Evolutionary conservation across 164 flowering plant species (phyloP).

Genomic region (Macadamia tetraphylla): DNA sequence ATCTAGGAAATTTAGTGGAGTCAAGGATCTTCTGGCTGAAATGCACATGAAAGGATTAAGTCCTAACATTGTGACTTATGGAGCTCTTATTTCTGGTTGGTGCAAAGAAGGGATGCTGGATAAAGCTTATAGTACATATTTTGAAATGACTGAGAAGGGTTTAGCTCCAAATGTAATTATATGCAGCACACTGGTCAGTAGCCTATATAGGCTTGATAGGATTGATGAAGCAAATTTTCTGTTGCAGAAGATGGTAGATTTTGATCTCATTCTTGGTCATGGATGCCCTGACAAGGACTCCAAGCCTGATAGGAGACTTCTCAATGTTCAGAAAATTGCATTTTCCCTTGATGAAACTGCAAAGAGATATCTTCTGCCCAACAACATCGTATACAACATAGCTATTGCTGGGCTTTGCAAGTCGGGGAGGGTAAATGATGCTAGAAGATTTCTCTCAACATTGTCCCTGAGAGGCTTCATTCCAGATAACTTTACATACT

Average conservation of each 20-base stretch:
- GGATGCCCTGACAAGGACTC: slow-evolving; percentile 15
- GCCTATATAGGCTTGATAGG: slow-evolving; percentile 54
- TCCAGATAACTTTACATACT: slow-evolving; percentile 76
- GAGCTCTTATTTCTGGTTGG: slow-evolving; percentile 76
- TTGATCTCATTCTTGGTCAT: slow-evolving; percentile 21
- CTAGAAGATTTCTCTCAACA: slow-evolving; percentile 35
- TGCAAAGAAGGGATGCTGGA: slow-evolving; percentile 55
- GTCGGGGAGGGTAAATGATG: slow-evolving; percentile 53
- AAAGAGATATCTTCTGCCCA: slow-evolving; percentile 30
- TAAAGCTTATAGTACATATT: slow-evolving; percentile 48
- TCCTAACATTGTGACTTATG: slow-evolving; percentile 62
- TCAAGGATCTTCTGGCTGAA: slow-evolving; percentile 48
- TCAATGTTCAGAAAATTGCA: slow-evolving; percentile 30
- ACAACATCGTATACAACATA: slow-evolving; percentile 55
- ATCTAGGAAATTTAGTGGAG: slow-evolving; percentile 27
- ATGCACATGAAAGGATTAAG: slow-evolving; percentile 41
- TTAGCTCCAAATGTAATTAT: slow-evolving; percentile 52
- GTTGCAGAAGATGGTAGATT: slow-evolving; percentile 56
- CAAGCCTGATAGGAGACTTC: slow-evolving; percentile 10
- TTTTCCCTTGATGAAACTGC: slow-evolving; percentile 38
- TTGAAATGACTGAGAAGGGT: slow-evolving; percentile 63
- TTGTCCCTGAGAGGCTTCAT: slow-evolving; percentile 48
- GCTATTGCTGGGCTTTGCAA: slow-evolving; percentile 68
- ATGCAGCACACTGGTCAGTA: slow-evolving; percentile 54
- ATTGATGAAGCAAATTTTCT: slow-evolving; percentile 57